Evolutionary conservation across 768 basidiomycete species (phyloP).

Genomic region (Flagelloscypha sp.): DNA sequence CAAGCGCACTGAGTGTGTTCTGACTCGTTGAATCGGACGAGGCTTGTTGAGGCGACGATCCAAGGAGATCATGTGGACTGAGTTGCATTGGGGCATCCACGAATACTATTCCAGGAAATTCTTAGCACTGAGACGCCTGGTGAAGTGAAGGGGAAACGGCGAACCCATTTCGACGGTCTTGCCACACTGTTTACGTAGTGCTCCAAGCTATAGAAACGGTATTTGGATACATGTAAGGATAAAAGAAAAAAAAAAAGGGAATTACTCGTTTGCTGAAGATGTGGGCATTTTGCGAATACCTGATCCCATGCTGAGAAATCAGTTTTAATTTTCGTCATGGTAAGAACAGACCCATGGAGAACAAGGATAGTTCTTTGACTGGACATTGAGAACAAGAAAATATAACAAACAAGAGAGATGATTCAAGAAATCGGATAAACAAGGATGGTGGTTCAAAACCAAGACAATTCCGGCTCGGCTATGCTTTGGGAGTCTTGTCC

Average conservation of each 20-base stretch:
- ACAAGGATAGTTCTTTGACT: slow-evolving; percentile 35
- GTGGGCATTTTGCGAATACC: slow-evolving; percentile 64
- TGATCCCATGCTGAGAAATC: slow-evolving; percentile 16
- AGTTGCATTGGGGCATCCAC: slow-evolving; percentile 64
- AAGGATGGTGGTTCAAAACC: no score
- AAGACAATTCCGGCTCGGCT: no score
- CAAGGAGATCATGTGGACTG: slow-evolving; percentile 50
- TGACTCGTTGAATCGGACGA: slow-evolving; percentile 17
- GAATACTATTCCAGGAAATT: slow-evolving; percentile 43
- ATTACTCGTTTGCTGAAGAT: slow-evolving; percentile 68
- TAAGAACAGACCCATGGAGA: slow-evolving; percentile 36
- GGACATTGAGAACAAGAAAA: no score
- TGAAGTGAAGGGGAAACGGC: slow-evolving; percentile 2
- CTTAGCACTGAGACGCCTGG: background rate
- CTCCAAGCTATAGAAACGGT: slow-evolving; percentile 45
- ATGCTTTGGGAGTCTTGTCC: no score
- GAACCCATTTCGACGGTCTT: slow-evolving; percentile 60
- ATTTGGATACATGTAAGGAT: background rate
- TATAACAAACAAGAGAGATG: no score
- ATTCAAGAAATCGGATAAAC: no score
- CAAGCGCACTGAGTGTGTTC: slow-evolving; percentile 26
- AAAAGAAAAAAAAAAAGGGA: slow-evolving; percentile 2
- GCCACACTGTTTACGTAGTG: slow-evolving; percentile 60
- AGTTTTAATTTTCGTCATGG: slow-evolving; percentile 5
- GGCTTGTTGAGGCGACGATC: slow-evolving; percentile 9